A percentile compares a stretch with the other conserved stretches of the same genome.
Evolutionary conservation across 1,139 yeast species (phyloP).

Genomic region (Debaryomyces sp.): DNA sequence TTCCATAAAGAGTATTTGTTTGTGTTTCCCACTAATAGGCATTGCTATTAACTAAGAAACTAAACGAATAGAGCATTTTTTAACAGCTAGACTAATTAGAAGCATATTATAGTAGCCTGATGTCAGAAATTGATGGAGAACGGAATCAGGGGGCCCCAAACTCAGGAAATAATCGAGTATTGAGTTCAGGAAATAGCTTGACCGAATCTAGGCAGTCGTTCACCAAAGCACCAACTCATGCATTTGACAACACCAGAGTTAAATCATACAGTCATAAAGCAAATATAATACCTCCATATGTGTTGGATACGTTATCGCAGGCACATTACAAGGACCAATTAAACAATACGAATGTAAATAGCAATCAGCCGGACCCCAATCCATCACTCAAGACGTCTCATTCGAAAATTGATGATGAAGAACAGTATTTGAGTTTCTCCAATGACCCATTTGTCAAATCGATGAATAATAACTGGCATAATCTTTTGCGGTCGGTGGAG

Average conservation of each 20-base stretch:
- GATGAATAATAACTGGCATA: conserved; percentile 43
- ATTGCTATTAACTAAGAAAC: not conserved
- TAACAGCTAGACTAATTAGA: not conserved
- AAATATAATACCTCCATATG: conserved; percentile 57
- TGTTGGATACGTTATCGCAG: conserved; percentile 54
- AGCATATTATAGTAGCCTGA: not conserved
- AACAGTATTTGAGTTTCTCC: conserved; percentile 36
- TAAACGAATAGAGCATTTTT: not conserved
- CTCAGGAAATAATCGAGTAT: not conserved
- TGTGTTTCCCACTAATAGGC: conserved; percentile 3
- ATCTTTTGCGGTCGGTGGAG: conserved; percentile 37
- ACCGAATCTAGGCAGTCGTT: conserved; percentile 5
- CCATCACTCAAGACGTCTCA: conserved; percentile 11
- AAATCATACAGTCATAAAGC: conserved; percentile 41
- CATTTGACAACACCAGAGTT: conserved; percentile 31
- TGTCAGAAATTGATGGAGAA: conserved; percentile 1
- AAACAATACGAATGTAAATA: conserved; percentile 33
- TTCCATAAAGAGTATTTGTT: conserved; percentile 1
- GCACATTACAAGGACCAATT: conserved; percentile 45
- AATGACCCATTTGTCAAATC: conserved; percentile 44
- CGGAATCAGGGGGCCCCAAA: not conserved
- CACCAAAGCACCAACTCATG: conserved; percentile 17
- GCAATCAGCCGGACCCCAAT: conserved; percentile 13
- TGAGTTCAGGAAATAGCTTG: conserved; percentile 7
- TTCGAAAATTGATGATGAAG: conserved; percentile 25